These are phyloP conservation scores for Sugiyamaella qingdaonensis DNA, from an alignment of 805 yeast genomes.

Conservation along the genomic window DNA sequence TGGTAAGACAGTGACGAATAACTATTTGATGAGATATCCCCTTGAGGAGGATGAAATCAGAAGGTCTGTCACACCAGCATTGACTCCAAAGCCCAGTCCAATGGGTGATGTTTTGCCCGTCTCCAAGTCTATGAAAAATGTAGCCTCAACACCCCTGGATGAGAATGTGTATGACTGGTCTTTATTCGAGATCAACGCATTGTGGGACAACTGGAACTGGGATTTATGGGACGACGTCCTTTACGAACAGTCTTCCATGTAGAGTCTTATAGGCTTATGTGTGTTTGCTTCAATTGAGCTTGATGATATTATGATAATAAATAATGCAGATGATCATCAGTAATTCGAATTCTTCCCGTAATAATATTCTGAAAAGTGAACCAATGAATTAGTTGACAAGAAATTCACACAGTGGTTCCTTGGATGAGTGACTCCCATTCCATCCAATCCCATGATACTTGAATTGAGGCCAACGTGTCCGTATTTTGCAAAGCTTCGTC, in stretches of 20 bases:
- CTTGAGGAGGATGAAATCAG: background rate
- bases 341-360: too few relatives aligned
- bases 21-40: background rate
- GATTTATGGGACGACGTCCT: background rate
- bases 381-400: too few relatives aligned
- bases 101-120: background rate
- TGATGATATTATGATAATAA: too few relatives aligned
- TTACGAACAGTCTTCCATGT: background rate
- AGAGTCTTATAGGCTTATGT: too few relatives aligned
- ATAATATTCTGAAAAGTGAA: too few relatives aligned
- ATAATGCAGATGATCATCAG: too few relatives aligned
- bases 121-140: background rate
- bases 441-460: conserved; percentile 1
- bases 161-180: background rate
- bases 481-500: background rate
- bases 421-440: conserved; percentile 1
- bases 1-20: background rate
- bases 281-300: too few relatives aligned
- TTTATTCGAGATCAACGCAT: background rate
- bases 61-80: background rate
- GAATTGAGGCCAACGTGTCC: background rate
- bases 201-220: conserved; percentile 1
- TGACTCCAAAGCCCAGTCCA: background rate
- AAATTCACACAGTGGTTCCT: background rate
- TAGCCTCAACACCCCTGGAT: background rate